These are phyloP conservation scores for Microdochium nivale DNA, from an alignment of 2,329 filamentous ascomycete species.

Conservation along the genomic window DNA sequence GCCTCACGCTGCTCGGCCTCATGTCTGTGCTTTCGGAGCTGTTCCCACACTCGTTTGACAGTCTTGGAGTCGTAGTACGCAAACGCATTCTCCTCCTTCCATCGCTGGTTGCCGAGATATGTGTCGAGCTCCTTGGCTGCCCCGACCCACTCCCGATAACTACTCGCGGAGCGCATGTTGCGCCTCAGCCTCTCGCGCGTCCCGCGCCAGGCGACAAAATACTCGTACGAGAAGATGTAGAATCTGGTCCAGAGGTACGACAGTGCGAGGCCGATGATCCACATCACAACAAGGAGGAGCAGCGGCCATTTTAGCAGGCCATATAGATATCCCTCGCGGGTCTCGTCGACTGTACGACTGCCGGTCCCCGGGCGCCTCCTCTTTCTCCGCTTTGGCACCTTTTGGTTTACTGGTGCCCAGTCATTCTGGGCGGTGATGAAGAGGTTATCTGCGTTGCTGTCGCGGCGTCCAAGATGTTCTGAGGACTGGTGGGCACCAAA, in stretches of 20 bases:
- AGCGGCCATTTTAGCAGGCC: conserved; percentile 87
- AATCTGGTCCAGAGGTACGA: conserved; percentile 74
- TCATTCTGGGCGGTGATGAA: conserved; percentile 91
- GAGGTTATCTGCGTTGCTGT: conserved; percentile 25
- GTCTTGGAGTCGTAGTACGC: conserved; percentile 86
- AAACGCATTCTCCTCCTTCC: conserved; percentile 71
- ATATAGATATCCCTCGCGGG: conserved; percentile 87
- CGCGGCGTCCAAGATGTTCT: conserved; percentile 16
- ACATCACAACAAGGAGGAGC: conserved; percentile 68
- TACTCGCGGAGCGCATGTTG: conserved; percentile 61
- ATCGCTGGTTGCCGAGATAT: conserved; percentile 71
- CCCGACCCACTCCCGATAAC: conserved; percentile 75
- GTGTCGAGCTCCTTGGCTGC: conserved; percentile 72
- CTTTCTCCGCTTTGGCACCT: conserved; percentile 41
- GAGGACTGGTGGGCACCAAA: neutral
- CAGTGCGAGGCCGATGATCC: conserved; percentile 65
- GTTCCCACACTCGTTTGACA: conserved; percentile 65
- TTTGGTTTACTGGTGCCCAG: conserved; percentile 83
- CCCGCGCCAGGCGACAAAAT: conserved; percentile 84
- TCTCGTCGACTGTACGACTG: conserved; percentile 74
- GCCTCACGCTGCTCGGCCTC: conserved; percentile 43
- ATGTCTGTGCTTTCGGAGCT: conserved; percentile 59
- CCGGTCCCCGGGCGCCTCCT: conserved; percentile 31
- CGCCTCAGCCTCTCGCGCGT: conserved; percentile 62
- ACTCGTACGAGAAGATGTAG: conserved; percentile 91